Base-by-base conservation (phyloP, 108 stramenopile genomes). In the Nitzschia sp. region DNA sequence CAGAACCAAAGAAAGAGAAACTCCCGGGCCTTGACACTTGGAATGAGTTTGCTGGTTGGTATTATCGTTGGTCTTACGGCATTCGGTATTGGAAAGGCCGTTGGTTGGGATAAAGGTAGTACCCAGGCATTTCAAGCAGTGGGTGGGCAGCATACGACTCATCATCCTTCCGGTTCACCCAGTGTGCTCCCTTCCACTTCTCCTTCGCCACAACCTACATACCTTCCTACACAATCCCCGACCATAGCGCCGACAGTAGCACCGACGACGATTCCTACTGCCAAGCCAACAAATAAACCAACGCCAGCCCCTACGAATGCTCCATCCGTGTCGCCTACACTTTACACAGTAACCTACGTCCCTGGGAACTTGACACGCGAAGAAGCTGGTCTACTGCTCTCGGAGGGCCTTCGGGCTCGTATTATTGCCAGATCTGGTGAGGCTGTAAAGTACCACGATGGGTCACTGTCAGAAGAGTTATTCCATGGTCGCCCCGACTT, bases 401-500 rank as follows among this genome's bases (percentile, higher is more conserved):
- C 63, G 16, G 41, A 54, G 31, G 78, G 78, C 5, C 58, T 79
- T 6, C n/a, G 29, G 1, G 46, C 61, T 9, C 46, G 74, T 23
- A 0, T 72, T 4, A 58, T 83, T 25, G 82, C 78, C 21, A 48
- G 21, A 36, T 29, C 66, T 26, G 68, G 62, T 6, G 19, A 54
- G 21, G n/a, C 8, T 6, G 81, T 82, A 1, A 16, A 62, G 41
- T 70, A 61, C 13, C 3, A 33, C 27, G 48, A 69, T 59, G 76
- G 76, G 19, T 22, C 54, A 22, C 5, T 6, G 21, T 73, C 77
- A 2, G 38, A 58, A 0, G 16, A 45, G 13, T 32, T 31, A 1
- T 85, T 82, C 63, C 86, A 87, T 54, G 60, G n/a, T 22, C 52
- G 21, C 53, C 81, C 84, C 3, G 86, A 88, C 69, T 77, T 41